These are phyloP conservation scores for Linaria vulgaris DNA, from an alignment of 257 asterid species.

Conservation along the genomic window DNA sequence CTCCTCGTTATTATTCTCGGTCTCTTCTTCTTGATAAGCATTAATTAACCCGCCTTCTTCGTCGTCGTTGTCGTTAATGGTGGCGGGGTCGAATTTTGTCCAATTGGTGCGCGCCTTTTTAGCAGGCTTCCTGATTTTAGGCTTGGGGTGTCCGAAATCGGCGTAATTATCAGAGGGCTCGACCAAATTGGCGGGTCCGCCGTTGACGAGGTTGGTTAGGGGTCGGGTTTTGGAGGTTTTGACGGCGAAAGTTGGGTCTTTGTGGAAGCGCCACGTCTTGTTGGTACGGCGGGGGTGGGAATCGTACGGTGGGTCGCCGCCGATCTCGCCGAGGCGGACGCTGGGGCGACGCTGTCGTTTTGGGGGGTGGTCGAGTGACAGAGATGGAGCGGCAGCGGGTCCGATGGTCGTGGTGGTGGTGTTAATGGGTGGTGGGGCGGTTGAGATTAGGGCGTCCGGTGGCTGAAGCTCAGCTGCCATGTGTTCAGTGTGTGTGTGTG, in stretches of 20 bases:
- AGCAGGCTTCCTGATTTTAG: slow-evolving; percentile 64
- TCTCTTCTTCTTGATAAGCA: slow-evolving; percentile 42
- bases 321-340: slow-evolving; percentile 97
- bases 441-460: slow-evolving; percentile 48
- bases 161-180: slow-evolving; percentile 36
- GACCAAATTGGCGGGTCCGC: slow-evolving; percentile 40
- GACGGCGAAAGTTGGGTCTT: slow-evolving; percentile 71
- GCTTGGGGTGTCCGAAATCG: slow-evolving; percentile 53
- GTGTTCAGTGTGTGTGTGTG: slow-evolving; percentile 29
- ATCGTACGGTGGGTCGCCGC: slow-evolving; percentile 71
- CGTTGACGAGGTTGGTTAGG: slow-evolving; percentile 80
- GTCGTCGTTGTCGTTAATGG: slow-evolving; percentile 33
- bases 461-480: slow-evolving; percentile 70
- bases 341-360: slow-evolving; percentile 98
- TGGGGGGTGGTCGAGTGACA: slow-evolving; percentile 42
- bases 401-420: slow-evolving; percentile 20
- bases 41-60: slow-evolving; percentile 33
- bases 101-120: slow-evolving; percentile 80
- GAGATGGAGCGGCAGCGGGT: slow-evolving; percentile 5
- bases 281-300: slow-evolving; percentile 56
- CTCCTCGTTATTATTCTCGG: slow-evolving; percentile 43
- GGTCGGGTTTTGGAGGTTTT: slow-evolving; percentile 88
- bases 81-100: slow-evolving; percentile 54
- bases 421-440: slow-evolving; percentile 38
- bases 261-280: slow-evolving; percentile 73